A percentile compares a stretch with the other conserved stretches of the same genome.
Evolutionary conservation across 257 asterid genomes (phyloP).

Genomic region (Striga asiatica): DNA sequence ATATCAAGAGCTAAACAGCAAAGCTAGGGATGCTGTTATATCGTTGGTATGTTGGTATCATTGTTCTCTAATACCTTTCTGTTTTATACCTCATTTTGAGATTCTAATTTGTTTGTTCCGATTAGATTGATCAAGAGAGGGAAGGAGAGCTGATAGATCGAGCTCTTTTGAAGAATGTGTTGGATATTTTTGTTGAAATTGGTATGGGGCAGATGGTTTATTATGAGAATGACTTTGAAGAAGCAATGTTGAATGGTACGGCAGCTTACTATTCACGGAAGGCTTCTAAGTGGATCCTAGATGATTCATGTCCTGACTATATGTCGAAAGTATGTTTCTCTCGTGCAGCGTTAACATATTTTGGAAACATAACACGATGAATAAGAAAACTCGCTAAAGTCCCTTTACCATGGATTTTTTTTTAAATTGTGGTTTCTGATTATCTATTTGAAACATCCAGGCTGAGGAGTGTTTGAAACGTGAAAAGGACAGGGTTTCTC

Average conservation of each 20-base stretch:
- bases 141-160: slow-evolving; percentile 97
- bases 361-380: background rate
- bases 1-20: slow-evolving; percentile 61
- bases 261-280: slow-evolving; percentile 95
- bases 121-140: slow-evolving; percentile 90
- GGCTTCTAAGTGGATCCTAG: slow-evolving; percentile 96
- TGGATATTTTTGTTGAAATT: slow-evolving; percentile 93
- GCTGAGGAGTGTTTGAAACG: slow-evolving; percentile 87
- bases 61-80: slow-evolving; percentile 1
- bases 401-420: background rate
- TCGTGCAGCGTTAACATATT: background rate
- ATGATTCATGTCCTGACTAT: slow-evolving; percentile 98
- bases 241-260: slow-evolving; percentile 67
- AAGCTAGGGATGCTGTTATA: slow-evolving; percentile 92
- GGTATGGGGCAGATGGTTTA: slow-evolving; percentile 90
- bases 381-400: background rate
- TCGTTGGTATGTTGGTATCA: slow-evolving; percentile 51
- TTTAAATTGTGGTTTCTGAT: slow-evolving; percentile 6
- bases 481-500: slow-evolving; percentile 85
- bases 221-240: slow-evolving; percentile 87
- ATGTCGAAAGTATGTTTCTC: slow-evolving; percentile 55
- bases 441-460: slow-evolving; percentile 27
- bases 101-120: slow-evolving; percentile 5
- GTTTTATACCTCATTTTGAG: background rate
- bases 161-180: slow-evolving; percentile 78